Conservation (phyloP, 148 eudicot genomes). For the Euryodendron excelsum region DNA sequence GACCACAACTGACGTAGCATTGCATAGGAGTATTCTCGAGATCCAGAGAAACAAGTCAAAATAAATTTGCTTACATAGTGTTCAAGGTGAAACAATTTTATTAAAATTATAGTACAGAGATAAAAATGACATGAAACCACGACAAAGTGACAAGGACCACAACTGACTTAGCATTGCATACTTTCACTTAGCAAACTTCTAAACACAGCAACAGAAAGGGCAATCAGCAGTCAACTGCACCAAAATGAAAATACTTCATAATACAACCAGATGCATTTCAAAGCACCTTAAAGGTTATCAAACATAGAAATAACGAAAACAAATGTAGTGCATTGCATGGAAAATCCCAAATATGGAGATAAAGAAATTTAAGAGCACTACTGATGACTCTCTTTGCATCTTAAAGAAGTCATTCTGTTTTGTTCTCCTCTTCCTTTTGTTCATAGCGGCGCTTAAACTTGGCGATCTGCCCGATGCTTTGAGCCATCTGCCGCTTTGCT, state of each 20-base stretch:
- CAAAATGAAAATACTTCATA: not conserved
- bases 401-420: slow-evolving; percentile 30
- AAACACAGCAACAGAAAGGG: not conserved
- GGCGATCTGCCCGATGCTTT: slow-evolving; percentile 70
- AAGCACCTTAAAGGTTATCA: not conserved
- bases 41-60: too few species aligned
- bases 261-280: not conserved
- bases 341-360: not conserved
- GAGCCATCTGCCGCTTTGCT: slow-evolving; percentile 78
- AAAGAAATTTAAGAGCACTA: not conserved
- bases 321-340: not conserved
- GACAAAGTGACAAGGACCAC: too few species aligned
- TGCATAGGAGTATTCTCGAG: too few species aligned
- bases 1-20: too few species aligned
- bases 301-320: too few species aligned
- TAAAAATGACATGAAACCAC: not conserved
- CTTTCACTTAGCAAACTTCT: not conserved
- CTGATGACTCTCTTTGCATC: slow-evolving; percentile 13
- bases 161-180: not conserved
- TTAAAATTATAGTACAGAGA: too few species aligned
- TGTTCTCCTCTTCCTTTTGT: slow-evolving; percentile 41
- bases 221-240: not conserved
- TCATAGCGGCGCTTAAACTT: slow-evolving; percentile 77
- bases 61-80: too few species aligned
- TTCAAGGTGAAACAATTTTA: too few species aligned